Conservation (phyloP, 176 grass and related monocot genomes). For the Pharus latifolius region DNA sequence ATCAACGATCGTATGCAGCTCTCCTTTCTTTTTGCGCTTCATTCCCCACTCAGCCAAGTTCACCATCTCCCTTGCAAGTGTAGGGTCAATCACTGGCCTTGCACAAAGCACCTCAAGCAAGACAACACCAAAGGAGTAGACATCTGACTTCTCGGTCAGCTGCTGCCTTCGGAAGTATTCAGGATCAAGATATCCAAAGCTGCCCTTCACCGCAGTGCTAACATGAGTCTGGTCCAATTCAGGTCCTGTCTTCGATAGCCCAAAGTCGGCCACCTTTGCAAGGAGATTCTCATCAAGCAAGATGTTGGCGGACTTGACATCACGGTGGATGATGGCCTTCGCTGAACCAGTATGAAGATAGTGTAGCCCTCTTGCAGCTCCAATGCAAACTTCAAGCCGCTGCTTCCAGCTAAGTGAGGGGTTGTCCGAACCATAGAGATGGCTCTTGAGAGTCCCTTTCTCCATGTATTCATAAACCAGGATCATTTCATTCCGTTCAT, state of each 20-base stretch:
- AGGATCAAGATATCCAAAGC: conserved; percentile 97
- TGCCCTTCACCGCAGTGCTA: conserved; percentile 95
- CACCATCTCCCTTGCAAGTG: conserved; percentile 76
- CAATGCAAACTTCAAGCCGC: conserved; percentile 86
- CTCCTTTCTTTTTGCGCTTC: conserved; percentile 82
- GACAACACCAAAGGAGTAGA: conserved; percentile 93
- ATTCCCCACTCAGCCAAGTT: conserved; percentile 93
- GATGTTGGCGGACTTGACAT: conserved; percentile 96
- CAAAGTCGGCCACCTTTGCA: conserved; percentile 85
- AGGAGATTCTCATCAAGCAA: conserved; percentile 91
- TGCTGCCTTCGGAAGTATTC: conserved; percentile 87
- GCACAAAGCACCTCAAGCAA: conserved; percentile 87
- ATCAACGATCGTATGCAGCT: conserved; percentile 77
- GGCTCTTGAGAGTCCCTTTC: conserved; percentile 77
- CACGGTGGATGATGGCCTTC: conserved; percentile 89
- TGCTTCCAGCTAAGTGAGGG: conserved; percentile 81
- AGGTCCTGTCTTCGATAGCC: conserved; percentile 82
- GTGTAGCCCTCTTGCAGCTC: conserved; percentile 84
- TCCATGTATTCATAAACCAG: conserved; percentile 99
- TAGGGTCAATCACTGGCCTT: conserved; percentile 84
- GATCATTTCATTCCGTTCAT: conserved; percentile 96
- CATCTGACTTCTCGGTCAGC: conserved; percentile 90
- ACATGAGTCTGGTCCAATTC: conserved; percentile 94
- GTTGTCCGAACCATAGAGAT: conserved; percentile 78
- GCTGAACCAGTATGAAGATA: conserved; percentile 93